phyloP scores from a whole-genome alignment of 1,139 yeast genomes.

The Sugiyamaella japonica region DNA sequence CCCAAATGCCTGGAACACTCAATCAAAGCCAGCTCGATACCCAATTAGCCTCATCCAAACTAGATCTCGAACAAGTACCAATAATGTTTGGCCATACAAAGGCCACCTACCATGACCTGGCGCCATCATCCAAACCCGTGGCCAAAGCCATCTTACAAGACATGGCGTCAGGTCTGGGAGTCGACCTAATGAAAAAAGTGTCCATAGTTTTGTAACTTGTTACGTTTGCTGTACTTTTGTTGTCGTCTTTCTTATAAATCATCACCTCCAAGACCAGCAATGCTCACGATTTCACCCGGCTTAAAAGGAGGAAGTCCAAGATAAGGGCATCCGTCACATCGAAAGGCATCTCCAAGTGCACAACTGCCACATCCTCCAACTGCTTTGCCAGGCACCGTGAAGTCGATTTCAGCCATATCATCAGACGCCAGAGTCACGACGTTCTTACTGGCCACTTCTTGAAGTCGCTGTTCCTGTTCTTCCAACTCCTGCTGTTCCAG shows the following conservation, averaged over 20 bases:
- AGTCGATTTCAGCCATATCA: slow-evolving; percentile 80
- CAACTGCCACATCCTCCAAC: slow-evolving; percentile 97
- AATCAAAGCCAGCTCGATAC: background rate
- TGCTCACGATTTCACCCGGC: slow-evolving; percentile 73
- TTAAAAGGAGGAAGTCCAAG: slow-evolving; percentile 96
- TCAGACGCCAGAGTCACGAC: slow-evolving; percentile 60
- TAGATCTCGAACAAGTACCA: slow-evolving; percentile 13
- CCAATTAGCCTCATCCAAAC: background rate
- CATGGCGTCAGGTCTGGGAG: slow-evolving; percentile 18
- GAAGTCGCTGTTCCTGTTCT: slow-evolving; percentile 32
- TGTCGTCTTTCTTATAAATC: slow-evolving; percentile 29
- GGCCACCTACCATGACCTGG: slow-evolving; percentile 2
- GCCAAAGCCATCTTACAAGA: slow-evolving; percentile 14
- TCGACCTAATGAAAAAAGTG: slow-evolving; percentile 14
- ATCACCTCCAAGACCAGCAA: slow-evolving; percentile 38
- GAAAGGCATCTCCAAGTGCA: slow-evolving; percentile 94
- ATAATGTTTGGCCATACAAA: background rate
- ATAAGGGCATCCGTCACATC: slow-evolving; percentile 98
- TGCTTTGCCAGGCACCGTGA: slow-evolving; percentile 85
- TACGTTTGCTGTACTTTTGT: background rate
- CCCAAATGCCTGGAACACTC: slow-evolving; percentile 15
- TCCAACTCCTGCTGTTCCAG: slow-evolving; percentile 46
- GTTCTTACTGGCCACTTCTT: slow-evolving; percentile 15
- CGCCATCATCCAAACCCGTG: slow-evolving; percentile 1
- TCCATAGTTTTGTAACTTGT: slow-evolving; percentile 2